Base-by-base conservation (phyloP, 1,139 yeast genomes). In the Yamadazyma diddensiae region DNA sequence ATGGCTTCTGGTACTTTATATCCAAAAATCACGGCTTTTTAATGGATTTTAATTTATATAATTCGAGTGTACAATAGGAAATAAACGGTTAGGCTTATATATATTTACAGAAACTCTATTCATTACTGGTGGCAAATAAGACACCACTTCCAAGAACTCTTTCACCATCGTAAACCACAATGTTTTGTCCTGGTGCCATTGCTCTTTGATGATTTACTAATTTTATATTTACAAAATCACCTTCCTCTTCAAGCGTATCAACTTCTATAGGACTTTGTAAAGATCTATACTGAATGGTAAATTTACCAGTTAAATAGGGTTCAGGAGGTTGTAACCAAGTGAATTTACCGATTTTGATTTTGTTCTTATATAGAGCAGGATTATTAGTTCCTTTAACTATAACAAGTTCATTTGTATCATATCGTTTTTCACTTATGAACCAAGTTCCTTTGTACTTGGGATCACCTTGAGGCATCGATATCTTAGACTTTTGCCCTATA, bases 171-270 rank as follows among this genome's bases (percentile, higher is more conserved):
- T 90, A 92, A 8, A 90, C 53, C 1, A 86, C 95, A 15, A 88
- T 60, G 45, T 75, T 81, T 53, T 92, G 98, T 0, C 97, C 98
- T 0, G 94, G 87, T 0, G 97, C 92, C 52, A 92, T 75, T 0
- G 95, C 96, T 31, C 90, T 60, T 22, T 75, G 78, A 21, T 60
- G 55, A 3, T 65, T 57, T 1, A 42, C 41, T 22, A 84, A 59
- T 15, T 45, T 49, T 16, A 82, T 55, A 2, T 43, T 37, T 5
- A 63, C 31, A 7, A 37, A 39, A 5, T 35, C 44, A 1, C 38
- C 41, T 5, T 34, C 42, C 1, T 40, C 36, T 9, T 44, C 38
- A 1, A 50, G 28, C 2, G 39, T 28, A 8, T 47, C 46, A 2
- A 57, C 41, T 5, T 70, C 55, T 2, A 53, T 43, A 0, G 88